Evolutionary conservation across 495 filamentous ascomycete genomes (phyloP).

Genomic region (Aspergillus egyptiacus): DNA sequence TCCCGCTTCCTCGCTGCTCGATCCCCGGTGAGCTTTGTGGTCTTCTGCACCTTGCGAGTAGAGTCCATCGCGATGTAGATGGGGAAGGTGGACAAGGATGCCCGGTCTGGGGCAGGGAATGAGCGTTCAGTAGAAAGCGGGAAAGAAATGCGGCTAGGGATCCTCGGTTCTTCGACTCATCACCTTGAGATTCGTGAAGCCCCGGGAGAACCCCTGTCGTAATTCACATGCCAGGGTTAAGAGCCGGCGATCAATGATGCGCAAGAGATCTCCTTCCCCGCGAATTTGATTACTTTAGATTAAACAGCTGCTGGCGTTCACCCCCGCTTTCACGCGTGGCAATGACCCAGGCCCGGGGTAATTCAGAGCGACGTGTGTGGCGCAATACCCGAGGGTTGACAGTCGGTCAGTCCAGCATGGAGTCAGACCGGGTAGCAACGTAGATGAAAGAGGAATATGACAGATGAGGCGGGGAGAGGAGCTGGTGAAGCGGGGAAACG

Average conservation of each 20-base stretch:
- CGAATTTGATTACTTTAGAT: slow-evolving; percentile 5
- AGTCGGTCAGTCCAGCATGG: not conserved
- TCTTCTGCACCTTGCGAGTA: slow-evolving; percentile 6
- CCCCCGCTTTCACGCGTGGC: slow-evolving; percentile 12
- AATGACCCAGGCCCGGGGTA: not conserved
- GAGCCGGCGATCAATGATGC: slow-evolving; percentile 3
- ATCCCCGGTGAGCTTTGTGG: slow-evolving; percentile 10
- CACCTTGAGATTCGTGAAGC: too few species aligned
- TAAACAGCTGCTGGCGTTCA: slow-evolving; percentile 3
- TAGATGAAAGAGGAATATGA: not conserved
- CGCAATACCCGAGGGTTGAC: slow-evolving; percentile 5
- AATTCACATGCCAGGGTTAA: slow-evolving; percentile 11
- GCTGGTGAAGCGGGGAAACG: slow-evolving; percentile 2
- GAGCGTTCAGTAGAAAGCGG: not conserved
- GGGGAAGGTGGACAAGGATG: not conserved
- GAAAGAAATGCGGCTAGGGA: not conserved
- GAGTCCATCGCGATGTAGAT: slow-evolving; percentile 6
- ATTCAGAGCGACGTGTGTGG: not conserved
- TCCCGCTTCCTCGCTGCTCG: slow-evolving; percentile 15
- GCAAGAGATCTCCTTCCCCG: slow-evolving; percentile 4
- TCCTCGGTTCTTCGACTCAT: not conserved
- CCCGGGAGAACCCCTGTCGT: not conserved
- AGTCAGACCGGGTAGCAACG: not conserved
- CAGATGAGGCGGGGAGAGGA: not conserved
- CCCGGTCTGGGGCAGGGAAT: not conserved